phyloP scores from a whole-genome alignment of 768 basidiomycete species.

The Collybia mongolica region DNA sequence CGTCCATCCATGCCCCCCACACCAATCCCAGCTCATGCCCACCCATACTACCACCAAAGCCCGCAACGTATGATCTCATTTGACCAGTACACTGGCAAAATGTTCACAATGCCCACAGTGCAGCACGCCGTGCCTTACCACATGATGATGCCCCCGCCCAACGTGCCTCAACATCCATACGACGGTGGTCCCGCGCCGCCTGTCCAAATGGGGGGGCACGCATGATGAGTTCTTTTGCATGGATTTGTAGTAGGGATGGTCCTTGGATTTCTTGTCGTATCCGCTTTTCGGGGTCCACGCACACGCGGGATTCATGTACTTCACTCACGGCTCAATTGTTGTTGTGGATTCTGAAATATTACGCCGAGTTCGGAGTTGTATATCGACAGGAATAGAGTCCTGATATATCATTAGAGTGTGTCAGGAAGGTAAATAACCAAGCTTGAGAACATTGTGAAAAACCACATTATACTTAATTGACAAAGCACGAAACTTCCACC shows the following conservation, averaged over 20 bases:
- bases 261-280: conserved; percentile 23
- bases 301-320: conserved; percentile 14
- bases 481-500: conserved; percentile 59
- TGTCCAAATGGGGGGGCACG: conserved; percentile 78
- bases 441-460: neutral
- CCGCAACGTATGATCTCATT: conserved; percentile 64
- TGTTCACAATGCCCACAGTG: conserved; percentile 49
- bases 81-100: conserved; percentile 20
- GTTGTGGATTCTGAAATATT: conserved; percentile 36
- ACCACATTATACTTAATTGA: conserved; percentile 14
- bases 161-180: conserved; percentile 69
- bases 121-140: conserved; percentile 84
- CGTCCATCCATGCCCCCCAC: conserved; percentile 92
- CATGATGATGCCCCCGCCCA: conserved; percentile 90
- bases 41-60: conserved; percentile 87
- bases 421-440: conserved; percentile 1
- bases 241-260: conserved; percentile 7
- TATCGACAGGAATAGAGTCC: neutral
- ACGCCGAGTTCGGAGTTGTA: conserved; percentile 20
- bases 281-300: conserved; percentile 12
- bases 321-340: conserved; percentile 25
- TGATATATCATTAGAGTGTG: neutral
- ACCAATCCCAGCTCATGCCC: conserved; percentile 83
- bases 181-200: conserved; percentile 68
- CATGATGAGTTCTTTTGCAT: conserved; percentile 33